A percentile compares a stretch with the other conserved stretches of the same genome.
These are phyloP conservation scores for Malassezia caprae DNA, from an alignment of 1,284 basidiomycete genomes.

Conservation along the genomic window DNA sequence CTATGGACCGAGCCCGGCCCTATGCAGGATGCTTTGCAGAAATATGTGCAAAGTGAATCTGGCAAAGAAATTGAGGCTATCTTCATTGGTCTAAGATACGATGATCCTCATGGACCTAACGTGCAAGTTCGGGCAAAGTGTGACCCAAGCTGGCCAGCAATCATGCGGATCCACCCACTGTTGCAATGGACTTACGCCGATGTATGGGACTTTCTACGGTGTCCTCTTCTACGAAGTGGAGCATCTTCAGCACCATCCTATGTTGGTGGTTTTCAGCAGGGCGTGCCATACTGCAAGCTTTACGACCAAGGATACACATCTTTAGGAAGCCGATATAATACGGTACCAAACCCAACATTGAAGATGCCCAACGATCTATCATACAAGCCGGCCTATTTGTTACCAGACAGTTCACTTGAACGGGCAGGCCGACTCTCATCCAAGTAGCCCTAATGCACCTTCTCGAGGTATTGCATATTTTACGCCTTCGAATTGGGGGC, in stretches of 20 bases:
- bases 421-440: slow-evolving; percentile 48
- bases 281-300: slow-evolving; percentile 62
- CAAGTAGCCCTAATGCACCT: not conserved
- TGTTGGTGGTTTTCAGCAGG: slow-evolving; percentile 20
- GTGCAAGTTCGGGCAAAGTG: slow-evolving; percentile 23
- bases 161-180: slow-evolving; percentile 87
- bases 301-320: slow-evolving; percentile 96
- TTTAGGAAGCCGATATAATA: slow-evolving; percentile 87
- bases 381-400: slow-evolving; percentile 67
- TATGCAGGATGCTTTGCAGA: slow-evolving; percentile 70
- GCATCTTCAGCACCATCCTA: slow-evolving; percentile 2
- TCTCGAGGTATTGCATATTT: not conserved
- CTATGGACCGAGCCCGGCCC: slow-evolving; percentile 66
- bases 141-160: slow-evolving; percentile 65
- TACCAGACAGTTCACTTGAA: slow-evolving; percentile 66
- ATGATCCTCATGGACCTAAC: slow-evolving; percentile 70
- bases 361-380: slow-evolving; percentile 34
- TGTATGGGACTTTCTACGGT: slow-evolving; percentile 76
- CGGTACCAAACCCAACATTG: slow-evolving; percentile 78
- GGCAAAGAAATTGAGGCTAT: slow-evolving; percentile 58
- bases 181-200: slow-evolving; percentile 85
- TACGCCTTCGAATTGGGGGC: not conserved
- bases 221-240: slow-evolving; percentile 56
- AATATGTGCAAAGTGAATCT: slow-evolving; percentile 56
- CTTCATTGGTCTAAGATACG: slow-evolving; percentile 73